phyloP scores from a whole-genome alignment of 345 rosid genomes.

The Sisymbrium irio region DNA sequence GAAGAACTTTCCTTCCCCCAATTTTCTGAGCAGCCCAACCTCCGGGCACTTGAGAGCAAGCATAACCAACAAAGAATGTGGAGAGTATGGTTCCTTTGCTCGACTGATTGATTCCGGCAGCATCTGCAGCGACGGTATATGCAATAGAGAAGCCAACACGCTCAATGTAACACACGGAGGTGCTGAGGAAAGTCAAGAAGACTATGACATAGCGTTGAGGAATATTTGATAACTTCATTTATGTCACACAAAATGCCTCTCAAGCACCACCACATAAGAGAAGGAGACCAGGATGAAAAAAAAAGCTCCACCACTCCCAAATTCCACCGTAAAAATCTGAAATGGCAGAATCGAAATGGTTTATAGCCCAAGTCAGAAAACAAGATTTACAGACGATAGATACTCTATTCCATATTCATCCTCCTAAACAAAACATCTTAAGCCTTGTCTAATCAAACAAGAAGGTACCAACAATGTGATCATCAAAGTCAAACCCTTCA shows the following conservation, averaged over 20 bases:
- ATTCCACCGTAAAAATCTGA: constrained; percentile 9
- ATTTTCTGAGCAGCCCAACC: constrained; percentile 98
- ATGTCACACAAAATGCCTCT: constrained; percentile 20
- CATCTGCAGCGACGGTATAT: constrained; percentile 88
- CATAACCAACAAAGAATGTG: constrained; percentile 86
- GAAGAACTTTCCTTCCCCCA: constrained; percentile 87
- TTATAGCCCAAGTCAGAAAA: too few species aligned
- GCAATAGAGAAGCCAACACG: constrained; percentile 98
- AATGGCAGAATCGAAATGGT: constrained; percentile 1
- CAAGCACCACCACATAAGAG: constrained; percentile 34
- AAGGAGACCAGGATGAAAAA: constrained; percentile 2
- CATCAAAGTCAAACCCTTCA: constrained; percentile 17
- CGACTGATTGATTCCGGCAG: constrained; percentile 81
- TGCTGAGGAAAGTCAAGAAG: constrained; percentile 76
- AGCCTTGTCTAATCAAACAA: background rate
- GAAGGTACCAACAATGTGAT: background rate
- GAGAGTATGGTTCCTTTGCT: constrained; percentile 89
- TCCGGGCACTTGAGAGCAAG: constrained; percentile 94
- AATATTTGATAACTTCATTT: constrained; percentile 46
- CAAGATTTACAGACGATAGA: background rate
- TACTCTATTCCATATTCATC: background rate
- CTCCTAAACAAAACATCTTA: background rate
- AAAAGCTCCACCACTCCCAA: constrained; percentile 6
- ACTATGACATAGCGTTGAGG: constrained; percentile 83
- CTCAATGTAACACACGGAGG: constrained; percentile 89